Conservation (phyloP, 2,329 filamentous ascomycete species). For the Elsinoe necatrix region DNA sequence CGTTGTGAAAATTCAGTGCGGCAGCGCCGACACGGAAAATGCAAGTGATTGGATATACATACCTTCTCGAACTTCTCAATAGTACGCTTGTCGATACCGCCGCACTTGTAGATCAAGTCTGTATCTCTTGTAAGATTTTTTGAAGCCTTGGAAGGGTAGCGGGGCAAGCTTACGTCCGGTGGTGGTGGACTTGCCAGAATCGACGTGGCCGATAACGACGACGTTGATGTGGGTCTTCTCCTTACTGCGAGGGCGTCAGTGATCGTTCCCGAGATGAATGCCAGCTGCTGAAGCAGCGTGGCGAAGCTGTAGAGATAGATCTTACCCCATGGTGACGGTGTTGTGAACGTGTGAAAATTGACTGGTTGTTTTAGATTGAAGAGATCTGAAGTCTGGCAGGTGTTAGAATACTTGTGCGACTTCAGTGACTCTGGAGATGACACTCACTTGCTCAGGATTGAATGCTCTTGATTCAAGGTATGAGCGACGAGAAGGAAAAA, state of each 20-base stretch:
- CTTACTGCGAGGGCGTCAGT: slow-evolving; percentile 57
- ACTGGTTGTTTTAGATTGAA: slow-evolving; percentile 25
- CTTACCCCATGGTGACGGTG: slow-evolving; percentile 53
- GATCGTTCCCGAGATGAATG: slow-evolving; percentile 18
- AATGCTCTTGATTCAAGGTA: slow-evolving; percentile 25
- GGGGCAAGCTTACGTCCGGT: slow-evolving; percentile 57
- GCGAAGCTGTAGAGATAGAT: slow-evolving; percentile 18
- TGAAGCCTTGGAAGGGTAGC: slow-evolving; percentile 24
- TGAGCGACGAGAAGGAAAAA: slow-evolving; percentile 19
- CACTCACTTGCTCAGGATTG: slow-evolving; percentile 21
- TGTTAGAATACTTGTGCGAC: neutral
- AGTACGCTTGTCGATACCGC: slow-evolving; percentile 99
- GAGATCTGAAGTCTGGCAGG: slow-evolving; percentile 22
- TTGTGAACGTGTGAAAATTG: slow-evolving; percentile 25
- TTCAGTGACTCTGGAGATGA: neutral
- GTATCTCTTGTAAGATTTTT: slow-evolving; percentile 54
- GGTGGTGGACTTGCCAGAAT: slow-evolving; percentile 98
- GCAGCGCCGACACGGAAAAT: neutral
- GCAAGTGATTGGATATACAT: slow-evolving; percentile 23
- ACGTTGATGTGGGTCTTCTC: slow-evolving; percentile 91
- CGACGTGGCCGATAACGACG: slow-evolving; percentile 99
- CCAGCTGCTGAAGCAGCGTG: slow-evolving; percentile 19
- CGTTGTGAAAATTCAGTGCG: slow-evolving; percentile 13
- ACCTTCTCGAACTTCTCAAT: slow-evolving; percentile 99
- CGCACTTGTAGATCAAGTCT: slow-evolving; percentile 99